Evolutionary conservation across 768 basidiomycete species (phyloP).

Genomic region (Dacryopinax spathularia): DNA sequence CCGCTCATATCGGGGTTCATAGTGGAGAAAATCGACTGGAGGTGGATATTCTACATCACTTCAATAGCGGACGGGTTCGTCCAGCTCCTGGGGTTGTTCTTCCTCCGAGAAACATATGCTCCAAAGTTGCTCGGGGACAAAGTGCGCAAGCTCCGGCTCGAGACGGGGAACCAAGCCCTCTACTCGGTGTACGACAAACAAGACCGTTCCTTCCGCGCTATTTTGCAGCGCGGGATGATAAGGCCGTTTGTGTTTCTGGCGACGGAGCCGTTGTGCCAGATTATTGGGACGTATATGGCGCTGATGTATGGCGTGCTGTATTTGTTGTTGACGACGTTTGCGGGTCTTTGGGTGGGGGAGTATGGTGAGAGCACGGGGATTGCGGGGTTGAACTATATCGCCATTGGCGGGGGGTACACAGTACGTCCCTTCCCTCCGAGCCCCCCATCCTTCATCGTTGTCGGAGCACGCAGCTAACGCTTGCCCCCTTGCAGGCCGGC

Average conservation of each 20-base stretch:
- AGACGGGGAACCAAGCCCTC: conserved; percentile 15
- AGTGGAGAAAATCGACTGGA: conserved; percentile 48
- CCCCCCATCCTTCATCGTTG: not conserved
- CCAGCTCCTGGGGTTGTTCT: conserved; percentile 26
- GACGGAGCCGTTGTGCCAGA: conserved; percentile 50
- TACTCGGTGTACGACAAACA: conserved; percentile 18
- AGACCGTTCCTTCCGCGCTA: conserved; percentile 17
- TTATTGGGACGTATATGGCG: conserved; percentile 54
- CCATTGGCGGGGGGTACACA: conserved; percentile 50
- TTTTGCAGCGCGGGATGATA: conserved; percentile 40
- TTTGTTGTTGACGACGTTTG: conserved; percentile 23
- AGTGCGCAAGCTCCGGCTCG: conserved; percentile 20
- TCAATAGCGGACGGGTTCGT: conserved; percentile 41
- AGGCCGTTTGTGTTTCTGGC: conserved; percentile 55
- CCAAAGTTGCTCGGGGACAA: conserved; percentile 21
- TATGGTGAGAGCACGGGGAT: conserved; percentile 47
- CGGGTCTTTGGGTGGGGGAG: conserved; percentile 13
- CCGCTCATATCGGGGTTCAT: conserved; percentile 32
- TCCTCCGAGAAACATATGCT: conserved; percentile 25
- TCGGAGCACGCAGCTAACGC: not conserved
- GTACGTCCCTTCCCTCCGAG: conserved; percentile 29
- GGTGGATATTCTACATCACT: conserved; percentile 66
- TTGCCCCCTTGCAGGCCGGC: conserved; percentile 5
- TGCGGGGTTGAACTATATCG: conserved; percentile 53
- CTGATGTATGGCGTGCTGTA: conserved; percentile 53